phyloP scores from a whole-genome alignment of 192 early-diverging fungal species.

The Coemansia sp. region DNA sequence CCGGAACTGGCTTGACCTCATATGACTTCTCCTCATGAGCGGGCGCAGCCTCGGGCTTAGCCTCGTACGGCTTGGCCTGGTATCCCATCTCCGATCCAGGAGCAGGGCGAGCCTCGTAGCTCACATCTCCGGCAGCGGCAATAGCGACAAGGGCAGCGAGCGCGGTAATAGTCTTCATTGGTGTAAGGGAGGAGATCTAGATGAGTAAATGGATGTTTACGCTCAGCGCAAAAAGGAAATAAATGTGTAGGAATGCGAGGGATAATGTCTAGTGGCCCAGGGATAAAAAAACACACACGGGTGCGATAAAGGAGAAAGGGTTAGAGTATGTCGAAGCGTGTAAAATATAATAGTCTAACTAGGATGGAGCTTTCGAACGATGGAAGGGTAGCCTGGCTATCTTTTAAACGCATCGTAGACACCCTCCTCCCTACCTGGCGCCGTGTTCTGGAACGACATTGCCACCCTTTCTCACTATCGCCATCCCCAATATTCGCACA shows the following conservation, averaged over 20 bases:
- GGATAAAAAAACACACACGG: no score
- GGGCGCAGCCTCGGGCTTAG: constrained; percentile 13
- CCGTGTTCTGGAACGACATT: neutral
- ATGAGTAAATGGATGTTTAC: neutral
- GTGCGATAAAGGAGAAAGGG: neutral
- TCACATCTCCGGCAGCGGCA: constrained; percentile 36
- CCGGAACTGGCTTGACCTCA: constrained; percentile 16
- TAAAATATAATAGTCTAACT: neutral
- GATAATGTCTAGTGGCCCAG: neutral
- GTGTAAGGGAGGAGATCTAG: neutral
- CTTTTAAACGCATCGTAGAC: neutral
- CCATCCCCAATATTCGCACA: constrained; percentile 2
- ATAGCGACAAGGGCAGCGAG: constrained; percentile 42
- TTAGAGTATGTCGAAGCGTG: neutral
- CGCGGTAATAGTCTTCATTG: constrained; percentile 40
- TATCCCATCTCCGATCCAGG: neutral
- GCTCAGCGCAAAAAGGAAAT: neutral
- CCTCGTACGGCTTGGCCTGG: constrained; percentile 6
- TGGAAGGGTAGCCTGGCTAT: neutral
- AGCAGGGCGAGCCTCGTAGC: constrained; percentile 25
- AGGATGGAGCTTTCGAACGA: neutral
- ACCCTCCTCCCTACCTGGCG: neutral
- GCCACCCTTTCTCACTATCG: constrained; percentile 1
- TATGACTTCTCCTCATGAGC: constrained; percentile 17
- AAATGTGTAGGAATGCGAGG: neutral